Evolutionary conservation across 345 rosid species (phyloP).

Genomic region (Populus alba): DNA sequence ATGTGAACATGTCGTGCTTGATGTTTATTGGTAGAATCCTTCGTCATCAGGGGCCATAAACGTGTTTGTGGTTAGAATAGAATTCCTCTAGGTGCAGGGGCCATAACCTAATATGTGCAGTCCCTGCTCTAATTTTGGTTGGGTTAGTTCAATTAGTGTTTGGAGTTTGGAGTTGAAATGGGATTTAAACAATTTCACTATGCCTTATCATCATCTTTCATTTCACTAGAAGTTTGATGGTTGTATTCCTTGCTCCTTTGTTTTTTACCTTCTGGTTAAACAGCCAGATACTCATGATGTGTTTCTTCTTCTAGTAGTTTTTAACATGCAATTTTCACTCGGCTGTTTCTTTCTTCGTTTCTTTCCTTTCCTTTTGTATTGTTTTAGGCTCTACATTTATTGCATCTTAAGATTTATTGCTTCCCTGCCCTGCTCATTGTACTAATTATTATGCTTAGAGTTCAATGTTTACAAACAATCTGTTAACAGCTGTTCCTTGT

Average conservation of each 20-base stretch:
- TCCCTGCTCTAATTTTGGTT: background rate
- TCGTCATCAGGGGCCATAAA: background rate
- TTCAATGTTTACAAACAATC: background rate
- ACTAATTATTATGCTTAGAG: background rate
- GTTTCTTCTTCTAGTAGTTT: background rate
- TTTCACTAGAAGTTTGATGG: background rate
- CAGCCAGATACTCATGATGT: background rate
- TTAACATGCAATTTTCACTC: background rate
- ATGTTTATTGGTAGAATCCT: background rate
- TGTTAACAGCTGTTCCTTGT: background rate
- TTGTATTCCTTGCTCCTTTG: background rate
- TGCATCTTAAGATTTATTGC: background rate
- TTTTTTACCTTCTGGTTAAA: background rate
- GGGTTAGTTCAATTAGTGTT: background rate
- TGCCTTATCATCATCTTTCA: background rate
- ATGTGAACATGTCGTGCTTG: background rate
- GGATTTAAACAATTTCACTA: background rate
- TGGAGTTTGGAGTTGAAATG: background rate
- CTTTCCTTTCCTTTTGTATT: background rate
- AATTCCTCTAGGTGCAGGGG: too few species aligned
- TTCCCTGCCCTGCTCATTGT: background rate
- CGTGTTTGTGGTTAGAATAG: background rate
- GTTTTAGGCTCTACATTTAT: background rate
- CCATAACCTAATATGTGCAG: background rate
- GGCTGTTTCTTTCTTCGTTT: background rate